Percentiles rank a stretch among this genome's conserved stretches.
Evolutionary conservation across 2,329 filamentous ascomycete genomes (phyloP).

Genomic region (Curvularia verruculosa): DNA sequence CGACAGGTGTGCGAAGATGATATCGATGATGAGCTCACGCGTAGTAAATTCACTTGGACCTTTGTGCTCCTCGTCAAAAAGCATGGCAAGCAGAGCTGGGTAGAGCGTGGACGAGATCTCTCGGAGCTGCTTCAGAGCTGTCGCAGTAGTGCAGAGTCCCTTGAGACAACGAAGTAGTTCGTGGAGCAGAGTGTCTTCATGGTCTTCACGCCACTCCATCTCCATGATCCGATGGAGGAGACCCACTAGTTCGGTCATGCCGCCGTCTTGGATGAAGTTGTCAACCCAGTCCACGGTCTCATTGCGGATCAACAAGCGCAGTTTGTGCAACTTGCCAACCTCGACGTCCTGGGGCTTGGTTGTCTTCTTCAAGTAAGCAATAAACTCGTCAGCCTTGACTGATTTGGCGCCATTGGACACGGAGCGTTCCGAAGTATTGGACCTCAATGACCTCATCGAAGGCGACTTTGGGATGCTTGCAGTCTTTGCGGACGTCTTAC

Average conservation of each 20-base stretch:
- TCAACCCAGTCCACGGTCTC: constrained; percentile 97
- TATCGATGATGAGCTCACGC: constrained; percentile 83
- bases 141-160: constrained; percentile 87
- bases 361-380: constrained; percentile 80
- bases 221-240: constrained; percentile 90
- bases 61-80: constrained; percentile 98
- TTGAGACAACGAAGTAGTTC: constrained; percentile 93
- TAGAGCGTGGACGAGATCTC: constrained; percentile 82
- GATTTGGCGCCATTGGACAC: constrained; percentile 75
- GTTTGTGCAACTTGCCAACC: constrained; percentile 93
- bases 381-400: constrained; percentile 80
- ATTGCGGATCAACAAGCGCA: constrained; percentile 85
- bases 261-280: constrained; percentile 83
- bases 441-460: constrained; percentile 62
- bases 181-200: constrained; percentile 90
- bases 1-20: constrained; percentile 87
- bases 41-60: constrained; percentile 97
- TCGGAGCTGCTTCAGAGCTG: constrained; percentile 80
- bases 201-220: constrained; percentile 97
- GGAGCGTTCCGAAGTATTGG: constrained; percentile 62
- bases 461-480: constrained; percentile 69
- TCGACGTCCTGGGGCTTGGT: constrained; percentile 83
- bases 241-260: constrained; percentile 89
- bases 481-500: constrained; percentile 69
- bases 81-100: constrained; percentile 81